phyloP scores from a whole-genome alignment of 2,329 filamentous ascomycete species.

The Malbranchea zuffiana region DNA sequence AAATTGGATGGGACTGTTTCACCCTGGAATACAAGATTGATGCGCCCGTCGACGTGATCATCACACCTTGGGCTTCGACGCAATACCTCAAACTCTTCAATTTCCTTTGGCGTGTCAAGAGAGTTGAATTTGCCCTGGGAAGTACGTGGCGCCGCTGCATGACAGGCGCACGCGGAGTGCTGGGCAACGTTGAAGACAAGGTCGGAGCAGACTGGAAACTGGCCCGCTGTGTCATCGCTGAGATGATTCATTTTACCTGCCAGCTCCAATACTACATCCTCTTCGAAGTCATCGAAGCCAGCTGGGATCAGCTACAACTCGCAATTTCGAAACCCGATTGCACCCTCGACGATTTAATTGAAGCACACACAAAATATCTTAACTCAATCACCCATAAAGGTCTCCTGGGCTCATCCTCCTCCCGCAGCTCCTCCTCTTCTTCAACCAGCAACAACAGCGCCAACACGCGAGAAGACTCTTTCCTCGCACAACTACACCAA shows the following conservation, averaged over 20 bases:
- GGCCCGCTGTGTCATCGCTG: conserved; percentile 76
- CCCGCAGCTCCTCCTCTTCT: conserved; percentile 23
- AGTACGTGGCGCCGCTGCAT: conserved; percentile 92
- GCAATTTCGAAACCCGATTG: conserved; percentile 74
- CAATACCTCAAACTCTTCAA: conserved; percentile 99
- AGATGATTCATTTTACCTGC: conserved; percentile 97
- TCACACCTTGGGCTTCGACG: conserved; percentile 87
- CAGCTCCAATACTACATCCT: conserved; percentile 98
- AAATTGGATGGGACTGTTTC: conserved; percentile 98
- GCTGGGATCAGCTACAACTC: conserved; percentile 81
- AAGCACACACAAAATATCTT: conserved; percentile 81
- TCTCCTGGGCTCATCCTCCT: conserved; percentile 59
- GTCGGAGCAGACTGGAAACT: conserved; percentile 78
- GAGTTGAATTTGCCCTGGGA: conserved; percentile 85
- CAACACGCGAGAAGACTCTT: conserved; percentile 57
- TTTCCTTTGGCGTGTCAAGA: conserved; percentile 95
- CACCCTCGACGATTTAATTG: conserved; percentile 89
- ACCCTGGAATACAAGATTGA: conserved; percentile 98
- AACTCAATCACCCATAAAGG: conserved; percentile 94
- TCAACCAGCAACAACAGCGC: conserved; percentile 38
- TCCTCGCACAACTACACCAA: conserved; percentile 83
- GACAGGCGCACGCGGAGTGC: conserved; percentile 84
- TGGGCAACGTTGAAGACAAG: conserved; percentile 62
- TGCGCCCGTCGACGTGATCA: conserved; percentile 89
- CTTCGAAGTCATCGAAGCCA: conserved; percentile 95